Base-by-base conservation (phyloP, 2,329 filamentous ascomycete species). In the Colletotrichum tofieldiae region DNA sequence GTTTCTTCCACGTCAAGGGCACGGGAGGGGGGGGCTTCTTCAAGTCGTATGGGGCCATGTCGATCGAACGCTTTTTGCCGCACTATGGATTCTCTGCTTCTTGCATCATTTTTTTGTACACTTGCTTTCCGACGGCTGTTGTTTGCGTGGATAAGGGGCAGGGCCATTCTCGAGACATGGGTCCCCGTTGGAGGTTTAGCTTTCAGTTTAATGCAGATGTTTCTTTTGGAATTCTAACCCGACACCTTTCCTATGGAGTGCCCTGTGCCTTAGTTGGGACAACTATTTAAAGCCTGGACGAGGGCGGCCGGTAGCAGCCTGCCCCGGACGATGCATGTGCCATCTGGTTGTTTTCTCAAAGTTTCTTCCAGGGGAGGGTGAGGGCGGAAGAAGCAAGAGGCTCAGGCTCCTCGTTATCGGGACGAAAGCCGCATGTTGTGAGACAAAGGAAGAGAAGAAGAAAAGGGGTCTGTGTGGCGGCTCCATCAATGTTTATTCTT, bases 291-390 rank as follows among this genome's bases (percentile, higher is more conserved):
- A 67, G 39, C 39, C 43, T 43, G 23, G 45, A 67, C 18, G 32
- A 51, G 43, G 43, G 32, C 39, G 29, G 26, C 32, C 29, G 51
- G 52, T 59, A 59, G 47, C 39, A 47, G 39, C 23, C 26, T 39
- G 54, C 54, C 35, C 64, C 43, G 54, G n/a, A 39, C 29, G 54
- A 51, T 66, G 67, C 62, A 70, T 70, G 67, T 70, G 67, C 47
- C 67, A 70, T 70, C 67, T 70, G 67, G 62, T 70, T 62, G 63
- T 55, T 63, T 23, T 39, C 43, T 65, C 58, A 29, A 26, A 39
- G 52, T 59, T 70, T 59, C 9, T 41, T 35, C 32, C 29, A 23
- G 18, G 20, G n/a, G 20, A 37, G 51, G 1, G 18, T 4, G 29
- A 41, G 23, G n/a, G 20, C n/a, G 45, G 18, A 58, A 26, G 43